Base-by-base conservation (phyloP, 2,329 filamentous ascomycete species). In the Cladosporium colombiae region DNA sequence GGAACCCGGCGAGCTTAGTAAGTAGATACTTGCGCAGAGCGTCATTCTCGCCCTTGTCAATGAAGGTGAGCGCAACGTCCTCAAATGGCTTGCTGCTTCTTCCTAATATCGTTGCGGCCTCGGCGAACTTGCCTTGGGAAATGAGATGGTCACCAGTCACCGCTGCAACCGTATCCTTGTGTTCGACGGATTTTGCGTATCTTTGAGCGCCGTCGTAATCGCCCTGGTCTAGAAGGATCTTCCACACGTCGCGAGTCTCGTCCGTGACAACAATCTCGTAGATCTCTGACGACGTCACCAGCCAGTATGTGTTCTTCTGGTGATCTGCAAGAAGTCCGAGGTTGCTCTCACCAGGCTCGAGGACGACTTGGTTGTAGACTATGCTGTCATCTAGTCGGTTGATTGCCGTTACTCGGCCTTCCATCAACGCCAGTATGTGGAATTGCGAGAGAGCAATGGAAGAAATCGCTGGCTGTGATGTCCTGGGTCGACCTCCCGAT, bases 1-100 rank as follows among this genome's bases (percentile, higher is more conserved):
- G 96, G 74, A 93, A 89, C 0, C 87, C 89, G 8, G 86, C 85
- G 35, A 99, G 82, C 78, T 96, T 97, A 0, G 92, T 91, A 25
- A 94, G 78, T 5, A 99, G 84, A 74, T 99, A 99, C 74, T 91
- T 94, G 57, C 94, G 88, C 69, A 99, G 79, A 1, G 95, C 94
- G 80, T 98, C 94, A 65, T 92, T 90, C 77, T 98, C 92, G 46
- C 89, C 89, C 69, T 91, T 90, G 78, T 98, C 93, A 70, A 99
- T 93, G 73, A 99, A 91, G 1, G 88, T 89, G 40, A 99, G 83
- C 25, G 93, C 93, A 55, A 99, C 94, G 75, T 99, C 93, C 76
- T 99, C 95, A 71, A 99, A 99, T 0, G 92, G 89, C 80, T 98
- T 98, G 76, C 91, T 97, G 79, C 95, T 98, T 77, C 92, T 92